Conservation (phyloP, 2,329 filamentous ascomycete species). For the Aciculosporium take region DNA sequence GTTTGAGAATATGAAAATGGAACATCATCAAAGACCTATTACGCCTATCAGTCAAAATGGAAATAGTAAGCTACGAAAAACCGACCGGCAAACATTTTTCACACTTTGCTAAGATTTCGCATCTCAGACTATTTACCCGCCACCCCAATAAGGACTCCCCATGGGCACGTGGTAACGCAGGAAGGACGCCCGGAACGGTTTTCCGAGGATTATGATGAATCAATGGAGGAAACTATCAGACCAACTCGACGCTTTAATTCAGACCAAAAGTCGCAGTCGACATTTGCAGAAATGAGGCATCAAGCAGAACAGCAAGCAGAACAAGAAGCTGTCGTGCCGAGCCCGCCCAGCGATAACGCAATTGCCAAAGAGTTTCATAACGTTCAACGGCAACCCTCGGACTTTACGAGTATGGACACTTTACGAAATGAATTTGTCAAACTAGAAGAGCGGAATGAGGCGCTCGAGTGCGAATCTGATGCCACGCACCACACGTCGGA, state of each 20-base stretch:
- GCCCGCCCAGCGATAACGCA: constrained; percentile 38
- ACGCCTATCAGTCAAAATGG: constrained; percentile 49
- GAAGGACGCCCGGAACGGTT: constrained; percentile 34
- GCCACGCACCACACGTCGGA: constrained; percentile 26
- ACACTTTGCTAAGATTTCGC: constrained; percentile 4
- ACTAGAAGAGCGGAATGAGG: constrained; percentile 21
- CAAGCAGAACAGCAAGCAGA: constrained; percentile 43
- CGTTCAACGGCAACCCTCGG: constrained; percentile 37
- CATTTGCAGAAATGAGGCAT: constrained; percentile 45
- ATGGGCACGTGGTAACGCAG: constrained; percentile 30
- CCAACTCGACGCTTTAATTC: constrained; percentile 30
- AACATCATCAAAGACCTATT: constrained; percentile 35
- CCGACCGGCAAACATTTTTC: not conserved
- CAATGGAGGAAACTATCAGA: constrained; percentile 53
- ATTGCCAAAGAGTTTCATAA: constrained; percentile 32
- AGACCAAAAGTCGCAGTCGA: constrained; percentile 31
- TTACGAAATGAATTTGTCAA: constrained; percentile 31
- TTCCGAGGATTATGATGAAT: constrained; percentile 47
- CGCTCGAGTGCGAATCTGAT: constrained; percentile 17
- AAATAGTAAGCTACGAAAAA: constrained; percentile 33
- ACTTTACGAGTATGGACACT: constrained; percentile 41
- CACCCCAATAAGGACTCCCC: constrained; percentile 53
- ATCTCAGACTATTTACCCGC: constrained; percentile 46
- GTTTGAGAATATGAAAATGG: constrained; percentile 39
- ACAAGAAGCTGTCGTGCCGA: constrained; percentile 33